These are phyloP conservation scores for Penicillium corylophilum DNA, from an alignment of 2,329 filamentous ascomycete species.

Conservation along the genomic window DNA sequence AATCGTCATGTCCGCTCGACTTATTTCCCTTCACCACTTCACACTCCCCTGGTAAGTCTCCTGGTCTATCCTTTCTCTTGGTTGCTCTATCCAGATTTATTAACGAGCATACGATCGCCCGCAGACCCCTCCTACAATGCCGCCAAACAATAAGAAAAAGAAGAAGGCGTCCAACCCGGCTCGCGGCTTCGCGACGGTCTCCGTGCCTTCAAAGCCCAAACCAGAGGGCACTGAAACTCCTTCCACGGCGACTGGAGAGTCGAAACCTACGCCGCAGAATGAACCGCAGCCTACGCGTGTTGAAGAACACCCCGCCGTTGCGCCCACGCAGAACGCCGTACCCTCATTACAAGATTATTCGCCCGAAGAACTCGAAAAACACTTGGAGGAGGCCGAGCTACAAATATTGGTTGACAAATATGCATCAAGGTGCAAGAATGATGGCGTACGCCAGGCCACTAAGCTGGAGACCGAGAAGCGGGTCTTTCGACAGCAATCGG, in stretches of 20 bases:
- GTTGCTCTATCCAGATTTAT: not conserved
- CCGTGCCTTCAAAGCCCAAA: constrained; percentile 80
- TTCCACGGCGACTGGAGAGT: constrained; percentile 28
- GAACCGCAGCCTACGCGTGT: constrained; percentile 26
- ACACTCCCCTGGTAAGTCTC: constrained; percentile 6
- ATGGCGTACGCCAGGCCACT: constrained; percentile 71
- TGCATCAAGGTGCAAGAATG: constrained; percentile 73
- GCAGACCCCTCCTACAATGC: constrained; percentile 54
- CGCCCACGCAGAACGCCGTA: constrained; percentile 16
- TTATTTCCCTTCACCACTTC: constrained; percentile 14
- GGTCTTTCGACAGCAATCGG: constrained; percentile 74
- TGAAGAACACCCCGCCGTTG: constrained; percentile 14
- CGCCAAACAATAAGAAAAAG: constrained; percentile 76
- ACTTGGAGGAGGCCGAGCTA: constrained; percentile 86
- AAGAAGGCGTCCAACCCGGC: constrained; percentile 89
- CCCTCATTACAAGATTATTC: constrained; percentile 58
- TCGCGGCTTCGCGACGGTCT: constrained; percentile 90
- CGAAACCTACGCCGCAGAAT: constrained; percentile 32
- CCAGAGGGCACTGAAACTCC: constrained; percentile 35
- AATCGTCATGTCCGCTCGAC: constrained; percentile 18
- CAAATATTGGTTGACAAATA: constrained; percentile 85
- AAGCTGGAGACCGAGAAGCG: constrained; percentile 84
- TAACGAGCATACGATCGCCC: not conserved
- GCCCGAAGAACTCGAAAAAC: constrained; percentile 84
- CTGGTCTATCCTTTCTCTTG: not conserved